Evolutionary conservation across 306 rosid species (phyloP), one percentile per base, ranked within the genome.

Genomic region (Cucumis hystrix): DNA sequence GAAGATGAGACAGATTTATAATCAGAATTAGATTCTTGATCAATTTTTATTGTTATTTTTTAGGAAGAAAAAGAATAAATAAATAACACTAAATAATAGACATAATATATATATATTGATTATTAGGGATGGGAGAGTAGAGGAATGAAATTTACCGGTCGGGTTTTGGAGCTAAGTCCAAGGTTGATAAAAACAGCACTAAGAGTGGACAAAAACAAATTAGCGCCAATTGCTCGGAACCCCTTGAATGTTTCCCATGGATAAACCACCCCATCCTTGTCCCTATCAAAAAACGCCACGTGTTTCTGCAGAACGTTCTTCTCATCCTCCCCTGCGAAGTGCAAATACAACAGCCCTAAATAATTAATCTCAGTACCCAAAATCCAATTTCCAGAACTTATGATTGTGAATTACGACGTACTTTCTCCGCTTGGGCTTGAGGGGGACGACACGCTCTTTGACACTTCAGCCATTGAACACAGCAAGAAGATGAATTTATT

Each of bases 211-310:
- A 89, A 65, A 1, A 78, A 0, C 0, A 86, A 6, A 9, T 91
- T 91, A 30, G 85, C 83, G 2, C 97, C 98, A 17, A 93, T 89
- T 62, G 96, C 96, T 1, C 97, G 93, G 79, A 91, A 87, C 14
- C 98, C 97, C 88, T 80, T 23, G 76, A 72, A 72, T 1, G 91
- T 93, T 45, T 93, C 98, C 92, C 88, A 88, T 25, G 98, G 98
- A 8, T 93, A 91, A 80, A 93, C 77, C 75, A 93, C 21, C 69
- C 92, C 93, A 11, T 93, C 93, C 0, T 82, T 80, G 52, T 93
- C 89, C 68, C 91, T 79, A 75, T 93, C 93, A n/a, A 91, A 93
- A 74, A 91, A 93, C 10, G 86, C 87, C 21, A 83, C 96, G 40
- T 93, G 98, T 75, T 86, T 91, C 76, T 88, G 93, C 61, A 93